These are phyloP conservation scores for Phylloporus sp. DNA, from an alignment of 768 basidiomycete species.

Conservation along the genomic window DNA sequence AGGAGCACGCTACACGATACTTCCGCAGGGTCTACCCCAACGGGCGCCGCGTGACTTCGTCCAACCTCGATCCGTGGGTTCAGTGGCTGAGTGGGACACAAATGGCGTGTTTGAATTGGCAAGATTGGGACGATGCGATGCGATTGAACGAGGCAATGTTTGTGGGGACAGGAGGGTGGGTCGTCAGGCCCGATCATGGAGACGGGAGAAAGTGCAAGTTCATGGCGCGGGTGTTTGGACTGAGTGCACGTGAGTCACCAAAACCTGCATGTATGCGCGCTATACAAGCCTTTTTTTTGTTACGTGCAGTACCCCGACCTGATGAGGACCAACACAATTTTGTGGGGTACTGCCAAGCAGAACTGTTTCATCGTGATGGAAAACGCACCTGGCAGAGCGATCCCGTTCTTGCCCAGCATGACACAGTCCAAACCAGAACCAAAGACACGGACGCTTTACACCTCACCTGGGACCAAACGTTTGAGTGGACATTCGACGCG, in stretches of 20 bases:
- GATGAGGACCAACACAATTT: constrained; percentile 34
- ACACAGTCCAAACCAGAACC: constrained; percentile 15
- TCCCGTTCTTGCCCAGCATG: constrained; percentile 30
- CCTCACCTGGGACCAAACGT: constrained; percentile 37
- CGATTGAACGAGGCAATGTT: constrained; percentile 64
- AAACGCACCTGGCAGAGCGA: constrained; percentile 43
- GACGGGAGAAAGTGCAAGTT: constrained; percentile 13
- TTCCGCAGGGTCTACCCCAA: constrained; percentile 55
- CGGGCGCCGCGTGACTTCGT: constrained; percentile 51
- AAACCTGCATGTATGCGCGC: neutral
- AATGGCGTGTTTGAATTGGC: constrained; percentile 57
- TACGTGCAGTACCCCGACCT: constrained; percentile 40
- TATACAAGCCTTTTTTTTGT: neutral
- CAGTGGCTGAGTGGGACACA: constrained; percentile 59
- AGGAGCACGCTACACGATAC: constrained; percentile 39
- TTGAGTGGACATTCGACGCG: constrained; percentile 46
- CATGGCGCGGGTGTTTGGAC: constrained; percentile 37
- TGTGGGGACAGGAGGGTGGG: constrained; percentile 51
- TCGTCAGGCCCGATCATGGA: constrained; percentile 39
- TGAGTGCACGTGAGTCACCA: constrained; percentile 38
- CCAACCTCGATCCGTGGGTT: constrained; percentile 47
- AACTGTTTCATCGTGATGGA: constrained; percentile 39
- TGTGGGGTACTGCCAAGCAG: constrained; percentile 40
- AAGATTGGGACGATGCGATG: constrained; percentile 52
- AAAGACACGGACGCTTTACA: constrained; percentile 25